Conservation (phyloP, 805 yeast species). For the Nakazawaea ishiwadae region DNA sequence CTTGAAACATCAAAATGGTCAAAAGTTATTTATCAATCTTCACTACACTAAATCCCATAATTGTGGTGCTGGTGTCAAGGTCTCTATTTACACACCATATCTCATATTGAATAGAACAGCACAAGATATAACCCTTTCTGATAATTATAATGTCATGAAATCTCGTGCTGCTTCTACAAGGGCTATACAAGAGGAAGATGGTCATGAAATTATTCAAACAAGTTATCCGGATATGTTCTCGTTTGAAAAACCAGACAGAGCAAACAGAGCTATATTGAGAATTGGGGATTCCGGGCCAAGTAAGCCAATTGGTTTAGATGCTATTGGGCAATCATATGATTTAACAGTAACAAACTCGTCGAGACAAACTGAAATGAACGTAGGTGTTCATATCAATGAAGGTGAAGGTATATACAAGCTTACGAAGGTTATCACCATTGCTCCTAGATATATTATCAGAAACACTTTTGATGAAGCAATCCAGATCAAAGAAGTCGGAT, state of each 20-base stretch:
- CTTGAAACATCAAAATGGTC: conserved; percentile 61
- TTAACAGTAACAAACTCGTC: conserved; percentile 40
- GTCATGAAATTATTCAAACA: conserved; percentile 25
- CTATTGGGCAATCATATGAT: conserved; percentile 77
- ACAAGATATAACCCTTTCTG: conserved; percentile 54
- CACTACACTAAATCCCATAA: conserved; percentile 53
- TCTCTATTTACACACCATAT: conserved; percentile 80
- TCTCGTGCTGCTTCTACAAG: conserved; percentile 30
- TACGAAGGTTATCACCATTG: conserved; percentile 70
- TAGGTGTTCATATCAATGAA: conserved; percentile 73
- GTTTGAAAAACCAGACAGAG: conserved; percentile 56
- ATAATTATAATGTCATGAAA: conserved; percentile 46
- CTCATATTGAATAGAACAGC: conserved; percentile 79
- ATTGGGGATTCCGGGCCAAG: conserved; percentile 73
- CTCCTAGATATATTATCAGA: conserved; percentile 77
- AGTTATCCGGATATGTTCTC: conserved; percentile 79
- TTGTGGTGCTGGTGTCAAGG: conserved; percentile 54
- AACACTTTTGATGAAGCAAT: conserved; percentile 57
- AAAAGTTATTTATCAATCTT: conserved; percentile 55
- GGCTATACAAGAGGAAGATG: conserved; percentile 13
- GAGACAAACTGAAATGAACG: conserved; percentile 55
- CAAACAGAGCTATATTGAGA: conserved; percentile 60
- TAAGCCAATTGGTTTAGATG: conserved; percentile 75
- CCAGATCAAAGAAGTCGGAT: conserved; percentile 63
- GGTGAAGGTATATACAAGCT: conserved; percentile 81